phyloP scores from a whole-genome alignment of 1,139 yeast genomes.

The Yueomyces sp. region DNA sequence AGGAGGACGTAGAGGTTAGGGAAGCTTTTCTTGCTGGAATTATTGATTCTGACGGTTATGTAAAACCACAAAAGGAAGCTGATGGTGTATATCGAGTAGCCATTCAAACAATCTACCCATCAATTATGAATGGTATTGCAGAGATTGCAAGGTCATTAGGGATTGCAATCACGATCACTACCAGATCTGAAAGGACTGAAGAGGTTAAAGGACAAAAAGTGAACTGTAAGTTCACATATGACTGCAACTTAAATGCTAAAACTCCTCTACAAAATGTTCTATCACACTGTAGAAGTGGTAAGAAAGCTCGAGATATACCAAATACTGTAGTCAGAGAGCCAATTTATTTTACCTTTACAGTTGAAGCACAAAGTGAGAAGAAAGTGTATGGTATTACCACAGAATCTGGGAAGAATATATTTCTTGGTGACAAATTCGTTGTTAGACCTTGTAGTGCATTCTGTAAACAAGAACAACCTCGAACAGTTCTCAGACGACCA shows the following conservation, averaged over 20 bases:
- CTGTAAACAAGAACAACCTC: constrained; percentile 12
- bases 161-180: constrained; percentile 14
- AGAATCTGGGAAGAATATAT: constrained; percentile 7
- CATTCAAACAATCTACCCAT: constrained; percentile 23
- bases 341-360: constrained; percentile 12
- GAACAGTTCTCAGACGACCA: constrained; percentile 6
- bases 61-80: constrained; percentile 11
- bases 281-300: constrained; percentile 16
- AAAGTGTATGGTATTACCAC: constrained; percentile 10
- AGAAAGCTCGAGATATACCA: constrained; percentile 10
- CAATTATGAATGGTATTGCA: constrained; percentile 25
- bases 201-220: constrained; percentile 12
- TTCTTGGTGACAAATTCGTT: constrained; percentile 14
- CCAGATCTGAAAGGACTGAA: constrained; percentile 12
- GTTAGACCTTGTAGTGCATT: constrained; percentile 8
- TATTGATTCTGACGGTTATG: constrained; percentile 29
- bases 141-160: constrained; percentile 31
- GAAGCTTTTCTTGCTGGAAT: constrained; percentile 33
- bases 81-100: constrained; percentile 15
- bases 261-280: constrained; percentile 14
- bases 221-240: constrained; percentile 16
- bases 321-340: constrained; percentile 9
- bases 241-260: constrained; percentile 13
- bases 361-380: constrained; percentile 8
- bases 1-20: constrained; percentile 25